Conservation (phyloP, 495 filamentous ascomycete genomes). For the Daldinia decipiens region DNA sequence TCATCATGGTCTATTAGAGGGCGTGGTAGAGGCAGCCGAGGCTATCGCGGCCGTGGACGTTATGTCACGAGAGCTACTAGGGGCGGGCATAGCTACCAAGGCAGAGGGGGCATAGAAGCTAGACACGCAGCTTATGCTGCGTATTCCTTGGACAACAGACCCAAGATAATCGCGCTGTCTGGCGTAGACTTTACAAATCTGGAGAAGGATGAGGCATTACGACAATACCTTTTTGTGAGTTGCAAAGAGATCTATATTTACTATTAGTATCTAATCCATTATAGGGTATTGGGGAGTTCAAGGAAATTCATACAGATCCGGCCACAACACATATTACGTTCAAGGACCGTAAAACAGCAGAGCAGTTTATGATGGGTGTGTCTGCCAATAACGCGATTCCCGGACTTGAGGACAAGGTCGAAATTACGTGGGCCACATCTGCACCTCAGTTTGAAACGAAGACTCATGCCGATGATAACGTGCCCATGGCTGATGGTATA, state of each 20-base stretch:
- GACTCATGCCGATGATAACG: conserved; percentile 19
- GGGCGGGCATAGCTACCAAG: conserved; percentile 66
- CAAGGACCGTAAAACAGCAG: conserved; percentile 88
- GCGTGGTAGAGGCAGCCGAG: conserved; percentile 47
- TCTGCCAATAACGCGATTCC: conserved; percentile 69
- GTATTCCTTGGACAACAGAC: conserved; percentile 87
- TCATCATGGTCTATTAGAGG: conserved; percentile 50
- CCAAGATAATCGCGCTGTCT: conserved; percentile 77
- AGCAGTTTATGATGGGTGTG: conserved; percentile 78
- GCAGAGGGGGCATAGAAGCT: conserved; percentile 62
- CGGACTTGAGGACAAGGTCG: conserved; percentile 74
- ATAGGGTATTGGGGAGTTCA: conserved; percentile 85
- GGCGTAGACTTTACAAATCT: conserved; percentile 72
- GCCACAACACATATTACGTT: conserved; percentile 75
- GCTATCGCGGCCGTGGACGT: conserved; percentile 56
- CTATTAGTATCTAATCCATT: conserved; percentile 35
- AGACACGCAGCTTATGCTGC: conserved; percentile 66
- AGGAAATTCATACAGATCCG: conserved; percentile 75
- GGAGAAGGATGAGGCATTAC: conserved; percentile 82
- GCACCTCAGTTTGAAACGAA: conserved; percentile 27
- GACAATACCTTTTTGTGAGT: conserved; percentile 87
- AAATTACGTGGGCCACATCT: conserved; percentile 74
- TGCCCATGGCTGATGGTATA: conserved; percentile 7
- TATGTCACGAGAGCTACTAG: conserved; percentile 58
- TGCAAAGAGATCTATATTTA: background rate